Percentiles rank a stretch among this genome's conserved stretches.
These are phyloP conservation scores for Corynespora cassiicola DNA, from an alignment of 2,329 filamentous ascomycete genomes.

Conservation along the genomic window DNA sequence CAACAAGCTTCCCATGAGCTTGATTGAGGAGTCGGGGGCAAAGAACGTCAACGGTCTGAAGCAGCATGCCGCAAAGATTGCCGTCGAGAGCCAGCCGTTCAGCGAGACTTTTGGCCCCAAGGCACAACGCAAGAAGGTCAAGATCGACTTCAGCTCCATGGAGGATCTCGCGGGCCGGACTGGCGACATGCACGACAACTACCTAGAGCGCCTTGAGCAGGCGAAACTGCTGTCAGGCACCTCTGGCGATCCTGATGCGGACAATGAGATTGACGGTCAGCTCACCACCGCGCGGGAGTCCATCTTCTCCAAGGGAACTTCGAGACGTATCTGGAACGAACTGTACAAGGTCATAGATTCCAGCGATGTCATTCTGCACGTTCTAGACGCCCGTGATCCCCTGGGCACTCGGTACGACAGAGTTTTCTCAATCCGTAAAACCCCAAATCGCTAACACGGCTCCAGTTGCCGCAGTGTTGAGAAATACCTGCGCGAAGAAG, in stretches of 20 bases:
- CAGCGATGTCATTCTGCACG: constrained; percentile 94
- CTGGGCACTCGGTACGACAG: constrained; percentile 83
- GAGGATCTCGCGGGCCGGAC: constrained; percentile 82
- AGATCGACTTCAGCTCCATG: constrained; percentile 82
- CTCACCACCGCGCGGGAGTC: constrained; percentile 62
- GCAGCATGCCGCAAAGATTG: constrained; percentile 92
- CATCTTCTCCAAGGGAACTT: constrained; percentile 93
- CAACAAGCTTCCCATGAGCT: constrained; percentile 94
- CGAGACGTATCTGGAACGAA: constrained; percentile 85
- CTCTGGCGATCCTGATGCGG: constrained; percentile 55
- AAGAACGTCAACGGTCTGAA: constrained; percentile 79
- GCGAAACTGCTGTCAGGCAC: constrained; percentile 77
- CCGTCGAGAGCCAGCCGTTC: constrained; percentile 86
- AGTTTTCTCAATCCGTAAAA: too few relatives aligned
- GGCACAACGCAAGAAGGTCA: constrained; percentile 89
- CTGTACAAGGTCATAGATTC: constrained; percentile 95
- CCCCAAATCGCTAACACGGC: too few relatives aligned
- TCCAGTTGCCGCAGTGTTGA: constrained; percentile 90
- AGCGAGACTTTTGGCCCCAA: constrained; percentile 91
- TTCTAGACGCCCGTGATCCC: constrained; percentile 69
- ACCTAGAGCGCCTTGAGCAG: constrained; percentile 81
- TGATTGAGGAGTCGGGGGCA: constrained; percentile 86
- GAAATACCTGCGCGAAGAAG: constrained; percentile 92
- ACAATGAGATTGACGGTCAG: constrained; percentile 46
- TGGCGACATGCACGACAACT: constrained; percentile 80